Evolutionary conservation across 208 protist genomes (phyloP), one percentile per base, ranked within the genome.

Genomic region (Crithidia acanthocephali): DNA sequence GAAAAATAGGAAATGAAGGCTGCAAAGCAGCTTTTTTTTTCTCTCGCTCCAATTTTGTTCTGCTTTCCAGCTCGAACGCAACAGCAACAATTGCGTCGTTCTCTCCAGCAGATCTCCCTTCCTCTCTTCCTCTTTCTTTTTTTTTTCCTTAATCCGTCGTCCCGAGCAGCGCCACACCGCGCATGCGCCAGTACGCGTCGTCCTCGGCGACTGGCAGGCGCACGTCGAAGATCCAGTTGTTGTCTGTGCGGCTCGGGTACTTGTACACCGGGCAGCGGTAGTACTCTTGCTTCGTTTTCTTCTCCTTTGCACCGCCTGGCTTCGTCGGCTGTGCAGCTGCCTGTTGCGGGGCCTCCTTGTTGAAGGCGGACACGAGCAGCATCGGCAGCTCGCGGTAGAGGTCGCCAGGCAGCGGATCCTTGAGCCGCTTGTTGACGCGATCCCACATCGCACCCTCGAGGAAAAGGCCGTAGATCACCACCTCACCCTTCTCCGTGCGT

Each of bases 211-310:
- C 96, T 28, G 93, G 89, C 48, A 99, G 86, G 56, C 98, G 92
- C 13, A 99, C 95, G 71, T 96, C 86, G 64, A 99, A 98, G 53
- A 99, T 97, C 88, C 96, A 99, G 83, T 99, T 97, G 32, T 90
- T 90, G 71, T 98, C 98, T 16, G 97, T 98, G 53, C 98, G 85
- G 13, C 72, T 86, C 6, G 95, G 95, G 79, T 98, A 98, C 80
- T 96, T 98, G 91, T 99, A 99, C 40, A 99, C 95, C 13, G 99
- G 99, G 85, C 98, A 99, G 23, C 94, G 86, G 85, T 99, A 99
- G 84, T 94, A 88, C 72, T 97, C 90, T 79, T 93, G 86, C 80
- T 94, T 94, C 65, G 87, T 85, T 80, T 95, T 93, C 69, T 81
- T 83, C 58, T 96, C 88, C 86, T 96, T 96, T 32, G 68, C 84